These are phyloP conservation scores for Hymenotorrendiella dingleyae DNA, from an alignment of 2,329 filamentous ascomycete genomes.

Conservation along the genomic window DNA sequence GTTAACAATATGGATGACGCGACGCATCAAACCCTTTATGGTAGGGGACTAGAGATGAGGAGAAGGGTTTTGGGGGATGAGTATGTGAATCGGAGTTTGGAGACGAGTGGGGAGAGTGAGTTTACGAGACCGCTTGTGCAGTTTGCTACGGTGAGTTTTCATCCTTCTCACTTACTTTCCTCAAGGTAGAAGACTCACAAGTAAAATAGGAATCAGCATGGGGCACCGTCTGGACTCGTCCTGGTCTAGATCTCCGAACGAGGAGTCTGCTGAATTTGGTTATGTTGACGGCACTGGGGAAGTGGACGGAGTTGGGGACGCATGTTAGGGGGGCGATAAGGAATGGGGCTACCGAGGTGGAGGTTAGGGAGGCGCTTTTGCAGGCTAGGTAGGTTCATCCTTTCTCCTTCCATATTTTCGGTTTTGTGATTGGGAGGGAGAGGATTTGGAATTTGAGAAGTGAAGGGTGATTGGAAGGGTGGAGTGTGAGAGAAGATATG, in stretches of 20 bases:
- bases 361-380: constrained; percentile 27
- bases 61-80: constrained; percentile 26
- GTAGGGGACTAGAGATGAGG: constrained; percentile 20
- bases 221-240: constrained; percentile 29
- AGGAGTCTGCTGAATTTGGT: constrained; percentile 26
- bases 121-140: constrained; percentile 26
- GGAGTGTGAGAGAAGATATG: not conserved
- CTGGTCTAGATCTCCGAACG: constrained; percentile 22
- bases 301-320: constrained; percentile 28
- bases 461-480: not conserved
- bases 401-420: not conserved
- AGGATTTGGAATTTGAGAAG: not conserved
- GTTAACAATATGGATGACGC: constrained; percentile 27
- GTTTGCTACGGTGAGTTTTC: constrained; percentile 23
- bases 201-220: constrained; percentile 24
- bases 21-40: constrained; percentile 19
- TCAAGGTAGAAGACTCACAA: not conserved
- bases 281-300: constrained; percentile 27
- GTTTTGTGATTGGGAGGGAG: not conserved
- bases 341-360: constrained; percentile 26
- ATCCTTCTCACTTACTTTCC: not conserved
- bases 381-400: constrained; percentile 22
- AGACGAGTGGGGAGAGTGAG: constrained; percentile 17
- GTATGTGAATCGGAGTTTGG: constrained; percentile 21
- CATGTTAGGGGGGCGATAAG: constrained; percentile 28